Base-by-base conservation (phyloP, 768 basidiomycete species). In the Mycena metata region DNA sequence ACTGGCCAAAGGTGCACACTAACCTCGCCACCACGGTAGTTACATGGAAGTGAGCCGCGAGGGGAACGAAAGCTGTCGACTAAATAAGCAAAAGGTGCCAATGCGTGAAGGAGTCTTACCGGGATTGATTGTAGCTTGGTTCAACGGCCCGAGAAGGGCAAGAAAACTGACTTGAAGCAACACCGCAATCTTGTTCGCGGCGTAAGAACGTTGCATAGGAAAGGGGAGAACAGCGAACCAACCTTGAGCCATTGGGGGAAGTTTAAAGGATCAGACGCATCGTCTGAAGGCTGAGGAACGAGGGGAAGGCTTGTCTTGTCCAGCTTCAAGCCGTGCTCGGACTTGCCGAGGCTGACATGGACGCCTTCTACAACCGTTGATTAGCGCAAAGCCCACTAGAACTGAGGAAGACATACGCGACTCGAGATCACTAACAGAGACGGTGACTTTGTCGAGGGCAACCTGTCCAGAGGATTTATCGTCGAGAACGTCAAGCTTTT, bases 191-290 rank as follows among this genome's bases (percentile, higher is more conserved):
- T 82, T 80, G 51, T 82, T 82, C 62, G 81, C 76, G 24, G 80
- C 78, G 8, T 80, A 77, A 46, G 45, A 80, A 71, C 9, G 76
- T 79, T 6, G 80, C 76, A 74, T 81, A 76, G 35, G 59, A 69
- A 2, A 80, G 16, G 30, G 11, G 3, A 23, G 17, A 7, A 21
- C 43, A 30, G 5, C 30, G 7, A 43, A 17, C 13, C 3, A 36
- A 65, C 64, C 45, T 80, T 79, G 45, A 83, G 60, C 80, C 82
- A 83, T 79, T 82, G 46, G 21, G 82, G 82, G 59, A 83, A 84
- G 64, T 83, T 83, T 60, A 84, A 74, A 36, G 83, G 83, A 71
- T 84, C 83, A 43, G 74, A 76, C n/a, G 79, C 78, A 17, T 78
- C 79, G 43, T 72, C 69, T 4, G 82, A 78, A 17, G 83, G 83